Conservation (phyloP, 148 eudicot species). For the Pouteria glomerata region DNA sequence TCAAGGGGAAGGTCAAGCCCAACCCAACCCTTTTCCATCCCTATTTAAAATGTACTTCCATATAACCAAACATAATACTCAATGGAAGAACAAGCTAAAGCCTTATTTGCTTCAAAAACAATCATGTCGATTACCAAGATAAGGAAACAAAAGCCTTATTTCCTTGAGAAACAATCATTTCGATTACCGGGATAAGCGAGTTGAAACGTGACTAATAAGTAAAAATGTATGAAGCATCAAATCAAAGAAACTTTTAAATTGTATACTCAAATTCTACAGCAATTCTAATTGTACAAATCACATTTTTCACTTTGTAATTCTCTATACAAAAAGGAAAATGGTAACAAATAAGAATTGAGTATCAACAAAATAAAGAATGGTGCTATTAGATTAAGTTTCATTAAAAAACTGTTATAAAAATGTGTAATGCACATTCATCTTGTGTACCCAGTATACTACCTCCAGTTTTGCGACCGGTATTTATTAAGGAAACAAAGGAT, state of each 20-base stretch:
- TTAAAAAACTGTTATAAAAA: not conserved
- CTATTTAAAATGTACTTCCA: too few relatives aligned
- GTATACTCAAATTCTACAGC: not conserved
- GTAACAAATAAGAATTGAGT: not conserved
- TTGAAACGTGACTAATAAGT: not conserved
- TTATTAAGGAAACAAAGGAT: not conserved
- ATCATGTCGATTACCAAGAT: not conserved
- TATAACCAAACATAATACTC: too few relatives aligned
- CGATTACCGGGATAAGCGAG: not conserved
- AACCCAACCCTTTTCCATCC: too few relatives aligned
- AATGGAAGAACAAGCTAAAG: too few relatives aligned
- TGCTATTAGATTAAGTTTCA: not conserved
- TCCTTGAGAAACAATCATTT: not conserved
- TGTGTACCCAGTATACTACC: not conserved
- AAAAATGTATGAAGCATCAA: conserved; percentile 3
- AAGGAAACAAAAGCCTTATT: not conserved
- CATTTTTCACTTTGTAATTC: not conserved
- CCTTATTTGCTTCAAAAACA: too few relatives aligned
- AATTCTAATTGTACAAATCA: not conserved
- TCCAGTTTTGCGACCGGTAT: not conserved
- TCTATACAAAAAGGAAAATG: not conserved
- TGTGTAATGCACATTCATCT: not conserved
- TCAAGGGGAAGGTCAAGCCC: too few relatives aligned
- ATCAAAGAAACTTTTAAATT: not conserved
- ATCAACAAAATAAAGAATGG: not conserved